Percentiles rank a stretch among this genome's conserved stretches.
Evolutionary conservation across 2,329 filamentous ascomycete genomes (phyloP).

Genomic region (Beauveria caledonica): DNA sequence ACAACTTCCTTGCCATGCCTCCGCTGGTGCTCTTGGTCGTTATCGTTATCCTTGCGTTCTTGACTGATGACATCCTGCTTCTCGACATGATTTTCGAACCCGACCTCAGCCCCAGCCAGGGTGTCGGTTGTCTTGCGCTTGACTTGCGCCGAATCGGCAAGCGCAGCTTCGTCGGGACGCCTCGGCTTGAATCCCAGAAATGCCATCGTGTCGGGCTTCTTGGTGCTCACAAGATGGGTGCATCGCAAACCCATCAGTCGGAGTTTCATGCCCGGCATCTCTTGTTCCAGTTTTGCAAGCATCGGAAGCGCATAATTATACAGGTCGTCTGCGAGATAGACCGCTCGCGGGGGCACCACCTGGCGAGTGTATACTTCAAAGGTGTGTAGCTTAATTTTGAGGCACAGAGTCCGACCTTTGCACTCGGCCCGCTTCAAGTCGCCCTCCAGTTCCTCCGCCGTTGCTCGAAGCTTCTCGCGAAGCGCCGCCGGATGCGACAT

Average conservation of each 20-base stretch:
- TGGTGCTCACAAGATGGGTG: constrained; percentile 79
- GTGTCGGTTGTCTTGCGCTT: neutral
- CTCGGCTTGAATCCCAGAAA: constrained; percentile 64
- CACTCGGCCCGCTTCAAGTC: constrained; percentile 73
- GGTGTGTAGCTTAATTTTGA: constrained; percentile 91
- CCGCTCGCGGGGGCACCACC: constrained; percentile 61
- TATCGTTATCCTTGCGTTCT: neutral
- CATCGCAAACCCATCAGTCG: constrained; percentile 84
- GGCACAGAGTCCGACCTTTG: constrained; percentile 81
- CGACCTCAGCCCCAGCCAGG: constrained; percentile 10
- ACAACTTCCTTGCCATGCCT: constrained; percentile 44
- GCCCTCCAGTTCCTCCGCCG: constrained; percentile 77
- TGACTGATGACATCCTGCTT: neutral
- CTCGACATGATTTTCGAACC: neutral
- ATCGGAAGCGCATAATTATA: constrained; percentile 78
- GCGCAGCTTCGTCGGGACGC: constrained; percentile 11
- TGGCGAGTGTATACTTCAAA: constrained; percentile 89
- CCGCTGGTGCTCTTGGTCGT: constrained; percentile 36
- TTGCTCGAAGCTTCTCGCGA: constrained; percentile 68
- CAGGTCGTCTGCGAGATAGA: constrained; percentile 69
- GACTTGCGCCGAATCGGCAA: neutral
- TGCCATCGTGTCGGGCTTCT: constrained; percentile 64
- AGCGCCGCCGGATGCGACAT: constrained; percentile 61
- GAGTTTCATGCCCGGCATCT: constrained; percentile 69
- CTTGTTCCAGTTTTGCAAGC: constrained; percentile 73